Percentiles rank a stretch among this genome's conserved stretches.
These are phyloP conservation scores for Fusarium sp. DNA, from an alignment of 2,329 filamentous ascomycete species.

Conservation along the genomic window DNA sequence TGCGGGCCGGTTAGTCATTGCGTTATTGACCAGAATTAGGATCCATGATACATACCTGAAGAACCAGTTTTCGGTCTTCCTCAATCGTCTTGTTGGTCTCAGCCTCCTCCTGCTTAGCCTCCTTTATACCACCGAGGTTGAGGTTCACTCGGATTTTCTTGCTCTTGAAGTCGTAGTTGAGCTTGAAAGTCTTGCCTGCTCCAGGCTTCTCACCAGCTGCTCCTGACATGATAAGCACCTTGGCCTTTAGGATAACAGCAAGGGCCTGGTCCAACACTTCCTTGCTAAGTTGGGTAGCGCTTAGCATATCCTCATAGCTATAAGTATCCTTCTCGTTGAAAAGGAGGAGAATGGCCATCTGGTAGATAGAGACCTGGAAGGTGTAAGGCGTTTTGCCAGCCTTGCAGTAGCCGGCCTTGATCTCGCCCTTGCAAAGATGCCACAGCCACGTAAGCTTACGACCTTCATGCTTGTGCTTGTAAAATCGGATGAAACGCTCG, in stretches of 20 bases:
- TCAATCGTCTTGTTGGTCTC: slow-evolving; percentile 99
- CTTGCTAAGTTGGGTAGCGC: slow-evolving; percentile 80
- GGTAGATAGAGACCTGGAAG: slow-evolving; percentile 96
- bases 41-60: slow-evolving; percentile 78
- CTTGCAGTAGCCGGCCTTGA: slow-evolving; percentile 94
- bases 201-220: slow-evolving; percentile 79
- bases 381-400: slow-evolving; percentile 91
- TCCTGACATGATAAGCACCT: slow-evolving; percentile 81
- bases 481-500: slow-evolving; percentile 90
- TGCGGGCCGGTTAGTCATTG: slow-evolving; percentile 57
- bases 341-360: slow-evolving; percentile 94
- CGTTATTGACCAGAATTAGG: background rate
- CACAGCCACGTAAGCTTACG: slow-evolving; percentile 98
- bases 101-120: slow-evolving; percentile 94
- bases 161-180: slow-evolving; percentile 97
- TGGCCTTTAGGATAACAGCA: slow-evolving; percentile 90
- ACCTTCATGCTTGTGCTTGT: slow-evolving; percentile 96
- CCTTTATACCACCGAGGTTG: slow-evolving; percentile 93
- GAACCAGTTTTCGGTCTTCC: slow-evolving; percentile 94
- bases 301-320: slow-evolving; percentile 88
- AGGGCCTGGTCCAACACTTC: slow-evolving; percentile 91
- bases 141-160: slow-evolving; percentile 99
- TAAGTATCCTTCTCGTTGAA: slow-evolving; percentile 94
- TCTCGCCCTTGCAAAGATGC: slow-evolving; percentile 97
- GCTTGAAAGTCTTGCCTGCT: slow-evolving; percentile 80